These are phyloP conservation scores for Gorgonomyces haynaldii DNA, from an alignment of 192 early-diverging fungal species.

Conservation along the genomic window DNA sequence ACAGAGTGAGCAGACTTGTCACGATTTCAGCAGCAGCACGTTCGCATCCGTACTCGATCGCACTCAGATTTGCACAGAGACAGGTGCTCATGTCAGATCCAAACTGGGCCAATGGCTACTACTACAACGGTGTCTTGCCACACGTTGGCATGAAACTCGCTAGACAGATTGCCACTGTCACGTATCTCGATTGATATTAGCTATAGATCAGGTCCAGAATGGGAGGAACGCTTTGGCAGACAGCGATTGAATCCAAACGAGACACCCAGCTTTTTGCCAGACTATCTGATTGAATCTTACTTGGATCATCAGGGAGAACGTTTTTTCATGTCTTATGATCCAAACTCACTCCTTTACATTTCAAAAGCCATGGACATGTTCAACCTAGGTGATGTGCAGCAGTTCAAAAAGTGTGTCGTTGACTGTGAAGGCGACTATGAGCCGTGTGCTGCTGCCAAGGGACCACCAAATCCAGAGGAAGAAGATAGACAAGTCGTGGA, in stretches of 20 bases:
- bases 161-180: slow-evolving; percentile 83
- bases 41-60: slow-evolving; percentile 95
- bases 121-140: slow-evolving; percentile 78
- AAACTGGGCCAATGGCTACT: slow-evolving; percentile 88
- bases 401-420: not conserved
- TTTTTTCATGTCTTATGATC: slow-evolving; percentile 86
- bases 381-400: slow-evolving; percentile 50
- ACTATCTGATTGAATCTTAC: slow-evolving; percentile 93
- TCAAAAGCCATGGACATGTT: slow-evolving; percentile 99
- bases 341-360: slow-evolving; percentile 86
- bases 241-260: slow-evolving; percentile 62
- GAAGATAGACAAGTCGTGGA: slow-evolving; percentile 32
- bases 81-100: slow-evolving; percentile 92
- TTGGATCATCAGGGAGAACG: slow-evolving; percentile 90
- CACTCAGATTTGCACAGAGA: slow-evolving; percentile 80
- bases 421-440: not conserved
- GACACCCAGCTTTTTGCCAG: slow-evolving; percentile 73
- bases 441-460: not conserved
- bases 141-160: slow-evolving; percentile 95
- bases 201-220: slow-evolving; percentile 95
- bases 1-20: slow-evolving; percentile 69
- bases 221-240: slow-evolving; percentile 90
- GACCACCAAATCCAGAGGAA: not conserved
- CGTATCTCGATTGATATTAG: no score
- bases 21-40: slow-evolving; percentile 84